These are phyloP conservation scores for Micromonas pusilla DNA, from an alignment of 139 green algal genomes.

Conservation along the genomic window DNA sequence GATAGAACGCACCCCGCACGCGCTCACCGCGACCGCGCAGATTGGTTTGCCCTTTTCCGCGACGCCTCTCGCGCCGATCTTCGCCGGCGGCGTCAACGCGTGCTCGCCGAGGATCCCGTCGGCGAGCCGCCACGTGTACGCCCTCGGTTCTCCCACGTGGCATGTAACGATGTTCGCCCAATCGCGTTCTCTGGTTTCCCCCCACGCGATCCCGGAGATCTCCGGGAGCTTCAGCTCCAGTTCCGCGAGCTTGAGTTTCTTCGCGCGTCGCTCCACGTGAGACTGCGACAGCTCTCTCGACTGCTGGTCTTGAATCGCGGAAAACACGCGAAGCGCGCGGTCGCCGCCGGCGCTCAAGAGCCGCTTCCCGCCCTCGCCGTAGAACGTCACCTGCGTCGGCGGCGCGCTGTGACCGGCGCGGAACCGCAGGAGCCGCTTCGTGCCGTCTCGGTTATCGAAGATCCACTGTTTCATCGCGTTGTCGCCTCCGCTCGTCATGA, in stretches of 20 bases:
- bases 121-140: constrained; percentile 84
- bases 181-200: constrained; percentile 65
- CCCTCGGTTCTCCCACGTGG: constrained; percentile 70
- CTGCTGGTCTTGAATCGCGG: constrained; percentile 69
- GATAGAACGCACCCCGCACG: too few species aligned
- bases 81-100: constrained; percentile 32
- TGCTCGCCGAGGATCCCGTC: constrained; percentile 44
- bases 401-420: constrained; percentile 76
- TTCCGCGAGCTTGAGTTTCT: constrained; percentile 56
- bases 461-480: constrained; percentile 95
- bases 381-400: constrained; percentile 65
- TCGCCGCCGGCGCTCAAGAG: constrained; percentile 81
- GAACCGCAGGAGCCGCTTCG: constrained; percentile 74
- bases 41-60: constrained; percentile 35
- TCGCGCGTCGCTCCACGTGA: constrained; percentile 56
- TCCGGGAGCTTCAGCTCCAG: constrained; percentile 77
- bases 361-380: constrained; percentile 45
- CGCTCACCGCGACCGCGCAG: constrained; percentile 60
- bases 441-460: constrained; percentile 66
- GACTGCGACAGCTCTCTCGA: constrained; percentile 83
- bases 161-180: constrained; percentile 92
- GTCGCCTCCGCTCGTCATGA: constrained; percentile 77
- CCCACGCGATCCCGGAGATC: constrained; percentile 36
- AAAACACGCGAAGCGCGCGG: constrained; percentile 84
- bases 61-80: constrained; percentile 1